A percentile compares a stretch with the other conserved stretches of the same genome.
phyloP scores from a whole-genome alignment of 176 grass and related monocot genomes.

The Avena atlantica region DNA sequence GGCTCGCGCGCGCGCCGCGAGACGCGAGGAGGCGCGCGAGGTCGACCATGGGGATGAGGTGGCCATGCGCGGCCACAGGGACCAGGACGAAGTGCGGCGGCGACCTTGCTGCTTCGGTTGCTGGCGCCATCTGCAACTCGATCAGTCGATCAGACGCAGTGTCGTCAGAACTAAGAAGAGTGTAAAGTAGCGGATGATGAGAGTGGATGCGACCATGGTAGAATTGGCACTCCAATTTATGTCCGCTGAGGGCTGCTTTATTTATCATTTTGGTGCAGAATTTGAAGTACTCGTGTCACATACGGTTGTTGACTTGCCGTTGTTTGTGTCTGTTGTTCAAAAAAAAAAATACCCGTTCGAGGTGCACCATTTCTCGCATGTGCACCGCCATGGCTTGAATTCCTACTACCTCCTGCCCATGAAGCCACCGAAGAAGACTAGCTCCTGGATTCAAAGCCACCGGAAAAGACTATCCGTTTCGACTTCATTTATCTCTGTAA shows the following conservation, averaged over 20 bases:
- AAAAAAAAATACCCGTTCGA: no score
- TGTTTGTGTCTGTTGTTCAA: background rate
- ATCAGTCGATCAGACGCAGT: no score
- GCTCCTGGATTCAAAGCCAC: background rate
- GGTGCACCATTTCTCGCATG: background rate
- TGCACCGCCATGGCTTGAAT: background rate
- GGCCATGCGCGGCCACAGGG: constrained; percentile 63
- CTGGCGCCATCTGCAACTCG: constrained; percentile 1
- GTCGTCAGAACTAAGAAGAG: background rate
- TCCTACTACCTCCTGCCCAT: background rate
- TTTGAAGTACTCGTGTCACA: background rate
- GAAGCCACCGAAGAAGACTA: background rate
- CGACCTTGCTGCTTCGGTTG: background rate
- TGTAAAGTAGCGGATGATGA: background rate
- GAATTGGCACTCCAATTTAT: background rate
- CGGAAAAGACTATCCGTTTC: background rate
- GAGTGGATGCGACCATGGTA: background rate
- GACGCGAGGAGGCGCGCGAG: constrained; percentile 50
- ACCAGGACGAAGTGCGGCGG: constrained; percentile 56
- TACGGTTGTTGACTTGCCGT: background rate
- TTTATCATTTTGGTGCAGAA: no score
- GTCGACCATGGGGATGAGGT: constrained; percentile 67
- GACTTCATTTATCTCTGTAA: no score
- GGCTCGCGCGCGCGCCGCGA: constrained; percentile 38
- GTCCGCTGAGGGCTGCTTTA: no score